Conservation (phyloP, 2,329 filamentous ascomycete genomes). For the Ustulina deusta region DNA sequence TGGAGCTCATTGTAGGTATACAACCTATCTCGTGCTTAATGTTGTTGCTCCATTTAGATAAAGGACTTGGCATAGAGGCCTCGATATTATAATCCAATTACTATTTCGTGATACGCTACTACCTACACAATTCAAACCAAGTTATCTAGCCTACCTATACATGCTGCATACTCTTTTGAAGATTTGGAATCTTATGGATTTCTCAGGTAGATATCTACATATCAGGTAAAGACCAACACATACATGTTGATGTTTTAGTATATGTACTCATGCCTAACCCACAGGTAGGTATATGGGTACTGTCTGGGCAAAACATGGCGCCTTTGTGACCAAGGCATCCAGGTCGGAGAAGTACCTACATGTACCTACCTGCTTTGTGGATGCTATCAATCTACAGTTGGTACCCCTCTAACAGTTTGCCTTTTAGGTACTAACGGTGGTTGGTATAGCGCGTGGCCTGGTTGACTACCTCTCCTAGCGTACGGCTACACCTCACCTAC, state of each 20-base stretch:
- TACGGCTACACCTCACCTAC: slow-evolving; percentile 37
- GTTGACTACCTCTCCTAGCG: slow-evolving; percentile 17
- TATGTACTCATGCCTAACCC: slow-evolving; percentile 28
- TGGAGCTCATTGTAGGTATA: no score
- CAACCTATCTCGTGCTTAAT: no score
- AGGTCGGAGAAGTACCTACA: neutral
- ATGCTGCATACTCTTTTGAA: neutral
- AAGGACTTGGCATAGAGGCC: neutral
- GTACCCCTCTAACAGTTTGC: slow-evolving; percentile 24
- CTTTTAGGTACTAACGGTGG: slow-evolving; percentile 22
- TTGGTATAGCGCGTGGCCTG: slow-evolving; percentile 32
- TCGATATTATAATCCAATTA: neutral
- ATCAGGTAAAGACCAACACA: neutral
- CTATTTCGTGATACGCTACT: neutral
- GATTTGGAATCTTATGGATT: slow-evolving; percentile 1
- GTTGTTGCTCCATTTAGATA: no score
- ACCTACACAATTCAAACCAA: neutral
- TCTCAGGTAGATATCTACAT: neutral
- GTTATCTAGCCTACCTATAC: neutral
- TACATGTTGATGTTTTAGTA: neutral
- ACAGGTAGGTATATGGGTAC: neutral
- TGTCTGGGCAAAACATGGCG: slow-evolving; percentile 11
- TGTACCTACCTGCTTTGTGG: neutral
- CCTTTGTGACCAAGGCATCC: slow-evolving; percentile 28
- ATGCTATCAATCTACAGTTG: neutral